These are phyloP conservation scores for Aspergillus tanneri DNA, from an alignment of 2,329 filamentous ascomycete species.

Conservation along the genomic window DNA sequence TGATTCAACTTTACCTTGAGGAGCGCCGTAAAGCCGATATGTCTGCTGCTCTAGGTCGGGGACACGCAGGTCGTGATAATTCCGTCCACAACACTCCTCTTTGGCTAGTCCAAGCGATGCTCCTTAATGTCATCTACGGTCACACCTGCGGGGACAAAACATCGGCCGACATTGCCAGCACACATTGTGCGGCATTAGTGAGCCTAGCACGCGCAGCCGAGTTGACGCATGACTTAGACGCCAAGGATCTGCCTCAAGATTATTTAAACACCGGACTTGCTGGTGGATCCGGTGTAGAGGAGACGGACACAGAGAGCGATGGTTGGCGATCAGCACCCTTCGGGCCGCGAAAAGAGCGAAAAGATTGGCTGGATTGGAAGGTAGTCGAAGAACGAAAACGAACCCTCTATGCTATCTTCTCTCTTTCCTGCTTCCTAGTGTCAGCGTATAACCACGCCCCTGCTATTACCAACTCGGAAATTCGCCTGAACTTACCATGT, in stretches of 20 bases:
- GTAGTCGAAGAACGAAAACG: constrained; percentile 84
- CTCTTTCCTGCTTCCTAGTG: constrained; percentile 84
- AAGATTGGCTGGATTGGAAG: constrained; percentile 88
- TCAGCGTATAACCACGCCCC: constrained; percentile 92
- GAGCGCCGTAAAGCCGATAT: constrained; percentile 85
- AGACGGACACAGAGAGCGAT: constrained; percentile 25
- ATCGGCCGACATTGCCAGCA: constrained; percentile 86
- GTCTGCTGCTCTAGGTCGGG: constrained; percentile 57
- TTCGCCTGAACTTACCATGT: constrained; percentile 82
- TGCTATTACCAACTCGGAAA: constrained; percentile 89
- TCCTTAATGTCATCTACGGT: constrained; percentile 92
- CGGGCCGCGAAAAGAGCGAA: constrained; percentile 35
- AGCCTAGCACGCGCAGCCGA: constrained; percentile 89
- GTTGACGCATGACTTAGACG: constrained; percentile 54
- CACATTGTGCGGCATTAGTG: constrained; percentile 85
- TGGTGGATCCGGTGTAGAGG: constrained; percentile 28
- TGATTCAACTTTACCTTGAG: constrained; percentile 91
- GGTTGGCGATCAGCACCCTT: constrained; percentile 39
- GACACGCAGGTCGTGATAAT: constrained; percentile 56
- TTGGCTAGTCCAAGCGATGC: constrained; percentile 96
- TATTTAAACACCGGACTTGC: constrained; percentile 53
- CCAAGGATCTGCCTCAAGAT: constrained; percentile 38
- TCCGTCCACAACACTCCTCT: constrained; percentile 74
- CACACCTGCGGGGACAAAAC: constrained; percentile 92
- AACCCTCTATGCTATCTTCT: constrained; percentile 87